Conservation (phyloP, 2,329 filamentous ascomycete species). For the Monascus ruber region DNA sequence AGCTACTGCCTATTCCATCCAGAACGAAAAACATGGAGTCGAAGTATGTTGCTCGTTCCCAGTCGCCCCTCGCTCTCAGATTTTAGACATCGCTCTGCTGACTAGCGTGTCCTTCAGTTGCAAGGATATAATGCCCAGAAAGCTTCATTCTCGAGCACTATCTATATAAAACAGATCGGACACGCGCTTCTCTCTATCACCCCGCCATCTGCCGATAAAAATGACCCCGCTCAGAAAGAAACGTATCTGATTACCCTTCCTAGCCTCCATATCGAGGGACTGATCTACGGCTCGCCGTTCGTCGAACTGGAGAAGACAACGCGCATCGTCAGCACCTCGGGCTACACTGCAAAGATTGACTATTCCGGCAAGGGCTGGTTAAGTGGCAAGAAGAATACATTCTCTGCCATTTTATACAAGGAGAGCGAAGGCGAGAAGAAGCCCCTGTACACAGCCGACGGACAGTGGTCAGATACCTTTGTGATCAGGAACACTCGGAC, state of each 20-base stretch:
- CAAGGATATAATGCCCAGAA: slow-evolving; percentile 93
- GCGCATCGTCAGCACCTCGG: slow-evolving; percentile 75
- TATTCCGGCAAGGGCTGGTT: slow-evolving; percentile 93
- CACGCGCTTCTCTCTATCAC: slow-evolving; percentile 69
- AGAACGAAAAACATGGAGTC: slow-evolving; percentile 73
- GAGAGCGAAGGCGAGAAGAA: slow-evolving; percentile 54
- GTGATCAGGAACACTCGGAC: slow-evolving; percentile 59
- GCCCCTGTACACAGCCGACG: slow-evolving; percentile 67
- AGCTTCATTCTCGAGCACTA: slow-evolving; percentile 84
- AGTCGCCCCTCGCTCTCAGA: not conserved
- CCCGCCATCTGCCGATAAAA: slow-evolving; percentile 41
- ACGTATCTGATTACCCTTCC: slow-evolving; percentile 87
- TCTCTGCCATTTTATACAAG: slow-evolving; percentile 64
- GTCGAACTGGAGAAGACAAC: slow-evolving; percentile 79
- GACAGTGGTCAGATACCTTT: slow-evolving; percentile 82
- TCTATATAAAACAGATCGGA: slow-evolving; percentile 89
- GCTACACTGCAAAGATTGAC: slow-evolving; percentile 80
- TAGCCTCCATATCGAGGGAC: slow-evolving; percentile 81
- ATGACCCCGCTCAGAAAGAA: slow-evolving; percentile 37
- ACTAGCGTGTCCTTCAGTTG: slow-evolving; percentile 23
- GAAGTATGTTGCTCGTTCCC: slow-evolving; percentile 22
- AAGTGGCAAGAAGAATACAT: slow-evolving; percentile 88
- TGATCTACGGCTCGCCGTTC: slow-evolving; percentile 64
- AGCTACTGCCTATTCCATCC: slow-evolving; percentile 86
- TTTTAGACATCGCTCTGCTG: not conserved